These are phyloP conservation scores for Paecilomyces variotii DNA, from an alignment of 2,329 filamentous ascomycete species.

Conservation along the genomic window DNA sequence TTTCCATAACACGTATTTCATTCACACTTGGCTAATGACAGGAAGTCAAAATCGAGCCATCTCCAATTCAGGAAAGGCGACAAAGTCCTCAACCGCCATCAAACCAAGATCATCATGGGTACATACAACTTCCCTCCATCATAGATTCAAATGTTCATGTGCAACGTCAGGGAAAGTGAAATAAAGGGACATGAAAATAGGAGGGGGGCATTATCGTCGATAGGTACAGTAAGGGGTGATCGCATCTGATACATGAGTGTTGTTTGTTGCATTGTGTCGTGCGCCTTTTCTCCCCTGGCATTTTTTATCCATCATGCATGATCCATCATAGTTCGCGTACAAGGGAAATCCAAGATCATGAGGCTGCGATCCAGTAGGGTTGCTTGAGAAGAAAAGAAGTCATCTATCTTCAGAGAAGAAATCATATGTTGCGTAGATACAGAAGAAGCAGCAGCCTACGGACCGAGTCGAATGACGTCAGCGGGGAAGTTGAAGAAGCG, in stretches of 20 bases:
- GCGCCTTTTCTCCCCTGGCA: neutral
- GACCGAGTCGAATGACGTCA: neutral
- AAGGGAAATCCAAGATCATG: neutral
- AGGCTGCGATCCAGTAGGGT: neutral
- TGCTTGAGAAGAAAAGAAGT: neutral
- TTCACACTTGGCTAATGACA: neutral
- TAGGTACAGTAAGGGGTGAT: conserved; percentile 4
- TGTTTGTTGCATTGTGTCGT: neutral
- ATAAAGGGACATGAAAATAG: neutral
- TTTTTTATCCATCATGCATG: neutral
- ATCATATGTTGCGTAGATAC: neutral
- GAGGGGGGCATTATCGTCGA: neutral
- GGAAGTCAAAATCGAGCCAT: neutral
- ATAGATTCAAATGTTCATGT: neutral
- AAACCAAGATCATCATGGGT: neutral
- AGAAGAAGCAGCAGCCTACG: neutral
- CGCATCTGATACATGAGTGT: conserved; percentile 4
- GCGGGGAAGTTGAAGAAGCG: neutral
- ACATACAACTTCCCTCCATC: neutral
- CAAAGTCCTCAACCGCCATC: neutral
- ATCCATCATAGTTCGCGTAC: conserved; percentile 2
- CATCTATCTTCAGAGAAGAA: neutral
- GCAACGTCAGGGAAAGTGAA: neutral
- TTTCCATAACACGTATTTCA: neutral
- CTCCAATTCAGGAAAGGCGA: neutral